Base-by-base conservation (phyloP, 306 rosid genomes). In the Oxytropis ochrocephala region DNA sequence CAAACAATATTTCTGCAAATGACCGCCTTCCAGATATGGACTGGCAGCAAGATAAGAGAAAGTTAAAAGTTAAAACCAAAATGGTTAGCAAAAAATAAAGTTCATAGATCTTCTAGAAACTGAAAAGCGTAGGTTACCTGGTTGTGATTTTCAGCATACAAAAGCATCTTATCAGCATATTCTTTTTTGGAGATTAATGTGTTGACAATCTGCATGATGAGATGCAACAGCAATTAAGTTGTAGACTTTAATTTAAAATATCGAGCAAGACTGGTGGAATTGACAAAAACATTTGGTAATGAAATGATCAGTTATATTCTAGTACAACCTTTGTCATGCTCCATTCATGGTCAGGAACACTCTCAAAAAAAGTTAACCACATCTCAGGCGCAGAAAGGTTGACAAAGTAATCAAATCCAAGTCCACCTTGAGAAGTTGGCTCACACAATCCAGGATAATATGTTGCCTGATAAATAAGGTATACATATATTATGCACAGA, bases 341-440 rank as follows among this genome's bases (percentile, higher is more conserved):
- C 98, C 98, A n/a, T n/a, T n/a, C n/a, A n/a, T n/a, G n/a, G n/a
- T n/a, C n/a, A n/a, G n/a, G n/a, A n/a, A n/a, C n/a, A n/a, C n/a
- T n/a, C n/a, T n/a, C n/a, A n/a, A n/a, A n/a, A n/a, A n/a, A n/a
- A n/a, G n/a, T n/a, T n/a, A n/a, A n/a, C n/a, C n/a, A n/a, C n/a
- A n/a, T n/a, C n/a, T n/a, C n/a, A n/a, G n/a, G n/a, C n/a, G n/a
- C n/a, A n/a, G n/a, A n/a, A n/a, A n/a, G n/a, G n/a, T n/a, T n/a
- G n/a, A n/a, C n/a, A n/a, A n/a, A n/a, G 80, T 86, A 93, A 88
- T 93, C 96, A 90, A 93, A 93, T 78, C 98, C 97, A 63, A 93
- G 66, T 73, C 98, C 98, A 65, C 98, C 98, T 85, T 93, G 98
- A 65, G 97, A 86, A 82, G 84, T 85, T 63, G 96, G 91, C 77